A percentile compares a stretch with the other conserved stretches of the same genome.
These are phyloP conservation scores for Lagenaria siceraria DNA, from an alignment of 306 rosid species.

Conservation along the genomic window DNA sequence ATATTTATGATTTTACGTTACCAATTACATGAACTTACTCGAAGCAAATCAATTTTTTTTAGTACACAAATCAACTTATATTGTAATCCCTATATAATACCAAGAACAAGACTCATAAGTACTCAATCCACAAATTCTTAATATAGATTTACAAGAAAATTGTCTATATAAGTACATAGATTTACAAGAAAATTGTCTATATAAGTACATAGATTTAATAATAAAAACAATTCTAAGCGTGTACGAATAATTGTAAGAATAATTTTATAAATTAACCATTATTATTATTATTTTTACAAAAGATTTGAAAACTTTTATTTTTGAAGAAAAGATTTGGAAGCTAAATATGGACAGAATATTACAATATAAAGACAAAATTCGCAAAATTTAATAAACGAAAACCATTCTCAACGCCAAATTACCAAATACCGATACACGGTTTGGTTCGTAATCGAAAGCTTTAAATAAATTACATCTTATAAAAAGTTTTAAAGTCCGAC, in stretches of 20 bases:
- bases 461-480: constrained; percentile 18
- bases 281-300: not conserved
- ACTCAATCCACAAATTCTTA: not conserved
- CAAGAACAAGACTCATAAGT: not conserved
- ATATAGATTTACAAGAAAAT: too few species aligned
- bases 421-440: not conserved
- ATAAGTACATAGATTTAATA: not conserved
- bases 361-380: not conserved
- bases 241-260: not conserved
- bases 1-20: too few species aligned
- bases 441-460: constrained; percentile 22
- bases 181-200: not conserved
- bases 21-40: too few species aligned
- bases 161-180: not conserved
- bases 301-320: not conserved
- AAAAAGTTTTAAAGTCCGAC: constrained; percentile 34
- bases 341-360: not conserved
- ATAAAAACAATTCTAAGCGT: not conserved
- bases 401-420: not conserved
- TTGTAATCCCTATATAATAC: not conserved
- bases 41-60: too few species aligned
- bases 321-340: not conserved
- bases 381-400: not conserved
- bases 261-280: too few species aligned
- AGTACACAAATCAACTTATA: too few species aligned